Evolutionary conservation across 495 filamentous ascomycete genomes (phyloP), one percentile per base, ranked within the genome.

Genomic region (Penicillium canariense): DNA sequence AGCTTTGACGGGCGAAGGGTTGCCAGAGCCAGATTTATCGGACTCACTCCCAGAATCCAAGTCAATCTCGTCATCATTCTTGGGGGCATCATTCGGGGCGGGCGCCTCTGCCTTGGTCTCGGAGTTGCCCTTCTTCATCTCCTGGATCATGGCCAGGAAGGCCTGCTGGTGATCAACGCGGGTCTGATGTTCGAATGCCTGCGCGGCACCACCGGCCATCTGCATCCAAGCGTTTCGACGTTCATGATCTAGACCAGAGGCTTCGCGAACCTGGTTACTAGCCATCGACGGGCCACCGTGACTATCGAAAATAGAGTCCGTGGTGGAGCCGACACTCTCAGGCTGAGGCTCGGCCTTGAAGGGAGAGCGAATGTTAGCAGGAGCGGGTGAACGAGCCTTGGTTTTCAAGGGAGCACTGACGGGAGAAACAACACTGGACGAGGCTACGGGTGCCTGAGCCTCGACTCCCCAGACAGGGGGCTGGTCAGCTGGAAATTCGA

Each of bases 11-110:
- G 43, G 43, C 8, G 43, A 46, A 1, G 26, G 43, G 18, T 46
- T 46, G 2, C 43, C 26, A 3, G 43, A 46, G 11, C 5, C 25
- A 18, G 43, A 11, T 1, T 56, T 42, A 18, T 67, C 63, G 11
- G 75, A 70, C 14, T 74, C 76, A 17, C 80, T 78, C 45, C 85
- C 79, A n/a, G 80, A 56, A 45, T 79, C 80, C 12, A 85, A 67
- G 39, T 79, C 72, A 17, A 81, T 83, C 51, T 84, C 77, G 30
- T 81, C 78, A 5, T 62, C 45, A 47, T 82, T 83, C 11, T 42
- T 17, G 38, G 12, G 18, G 11, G 2, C 11, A 23, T 25, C 17
- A 4, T 4, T 12, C 20, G 22, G 12, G 4, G 20, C 20, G 11
- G 20, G 20, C 5, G 22, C 36, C 8, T 42, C 20, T 0, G 22